phyloP scores from a whole-genome alignment of 2,329 filamentous ascomycete species.

The Boeremia exigua region DNA sequence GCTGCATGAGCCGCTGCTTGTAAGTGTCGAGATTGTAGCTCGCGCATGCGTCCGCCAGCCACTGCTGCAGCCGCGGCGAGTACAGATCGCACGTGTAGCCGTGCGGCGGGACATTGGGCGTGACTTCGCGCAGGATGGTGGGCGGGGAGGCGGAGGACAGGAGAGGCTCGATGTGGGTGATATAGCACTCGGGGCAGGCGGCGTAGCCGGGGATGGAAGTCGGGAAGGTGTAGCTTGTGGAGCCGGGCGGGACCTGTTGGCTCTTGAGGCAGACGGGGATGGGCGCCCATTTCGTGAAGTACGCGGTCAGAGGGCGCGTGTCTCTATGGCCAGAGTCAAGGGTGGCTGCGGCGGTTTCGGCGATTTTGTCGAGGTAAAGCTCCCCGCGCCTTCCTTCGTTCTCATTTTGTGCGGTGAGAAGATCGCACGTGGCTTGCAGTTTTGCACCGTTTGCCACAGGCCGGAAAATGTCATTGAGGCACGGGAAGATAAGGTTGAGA shows the following conservation, averaged over 20 bases:
- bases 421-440: slow-evolving; percentile 28
- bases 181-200: slow-evolving; percentile 26
- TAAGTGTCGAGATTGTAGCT: slow-evolving; percentile 15
- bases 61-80: slow-evolving; percentile 21
- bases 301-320: not conserved
- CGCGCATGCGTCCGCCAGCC: slow-evolving; percentile 16
- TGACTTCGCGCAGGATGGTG: not conserved
- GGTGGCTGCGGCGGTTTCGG: not conserved
- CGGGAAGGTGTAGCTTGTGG: not conserved
- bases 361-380: slow-evolving; percentile 19
- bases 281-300: slow-evolving; percentile 2
- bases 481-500: slow-evolving; percentile 21
- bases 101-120: not conserved
- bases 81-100: slow-evolving; percentile 26
- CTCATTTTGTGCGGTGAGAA: slow-evolving; percentile 17
- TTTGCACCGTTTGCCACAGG: slow-evolving; percentile 15
- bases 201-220: slow-evolving; percentile 18
- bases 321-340: not conserved
- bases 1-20: not conserved
- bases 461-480: slow-evolving; percentile 21
- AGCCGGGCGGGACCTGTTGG: not conserved
- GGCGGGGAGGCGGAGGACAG: not conserved
- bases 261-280: not conserved
- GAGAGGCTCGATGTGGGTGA: slow-evolving; percentile 18
- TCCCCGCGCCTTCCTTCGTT: slow-evolving; percentile 11